Evolutionary conservation across 176 grass and related monocot species (phyloP), one percentile per base, ranked within the genome.

Genomic region (Paspalum vaginatum): DNA sequence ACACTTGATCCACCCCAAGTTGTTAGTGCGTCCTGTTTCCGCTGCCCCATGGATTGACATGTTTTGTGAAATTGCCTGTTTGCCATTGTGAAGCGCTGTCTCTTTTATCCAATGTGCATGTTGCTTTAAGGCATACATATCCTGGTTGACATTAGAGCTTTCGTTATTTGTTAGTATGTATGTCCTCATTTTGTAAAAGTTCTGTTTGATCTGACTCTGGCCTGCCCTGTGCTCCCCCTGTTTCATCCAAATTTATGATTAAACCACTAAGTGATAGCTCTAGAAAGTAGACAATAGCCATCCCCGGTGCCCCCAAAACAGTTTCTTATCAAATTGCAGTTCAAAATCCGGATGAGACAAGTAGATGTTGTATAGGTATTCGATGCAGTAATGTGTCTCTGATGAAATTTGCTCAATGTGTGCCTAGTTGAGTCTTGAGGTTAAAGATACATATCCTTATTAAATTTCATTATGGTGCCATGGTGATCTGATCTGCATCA

Each of bases 1-100:
- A 53, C 27, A 21, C 14, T 68, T 47, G 27, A 74, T 70, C 61
- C 68, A 79, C 81, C 52, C 64, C 49, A 73, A 57, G 40, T 52
- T 82, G 49, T 57, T 41, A 64, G 24, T 56, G 40, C 42, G 54
- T 10, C 15, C 51, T 63, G 54, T 74, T 67, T 61, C 7, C 13
- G 9, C 38, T 32, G 53, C 22, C 5, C 13, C 8, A 11, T 24
- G 41, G 25, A n/a, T 48, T 50, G 47, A 15, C 13, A 10, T 68
- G 1, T 21, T 59, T 1, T 47, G 6, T 45, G 59, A 52, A 68
- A 53, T 74, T 24, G 1, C 18, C 24, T 22, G 22, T 7, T 66
- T 14, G n/a, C 14, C 59, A 79, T 18, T 74, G 25, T 88, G 50
- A 63, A 47, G n/a, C 22, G 50, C 15, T 72, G n/a, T 24, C 40